Base-by-base conservation (phyloP, 495 filamentous ascomycete genomes). In the Penicillium flavigenum region DNA sequence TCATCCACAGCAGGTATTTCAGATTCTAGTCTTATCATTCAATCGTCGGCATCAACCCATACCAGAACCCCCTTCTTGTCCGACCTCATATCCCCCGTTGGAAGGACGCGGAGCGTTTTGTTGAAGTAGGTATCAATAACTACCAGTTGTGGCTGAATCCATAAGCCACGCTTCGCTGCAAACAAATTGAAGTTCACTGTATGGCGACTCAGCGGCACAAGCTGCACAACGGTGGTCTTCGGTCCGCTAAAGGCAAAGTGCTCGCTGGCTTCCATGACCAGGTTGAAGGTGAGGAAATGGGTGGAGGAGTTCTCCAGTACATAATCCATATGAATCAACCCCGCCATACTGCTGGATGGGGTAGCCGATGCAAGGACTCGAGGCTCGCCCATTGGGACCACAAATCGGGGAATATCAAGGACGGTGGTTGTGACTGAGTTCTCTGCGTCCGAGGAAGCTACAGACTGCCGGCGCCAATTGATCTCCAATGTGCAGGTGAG, bases 161-260 rank as follows among this genome's bases (percentile, higher is more conserved):
- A 95, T 26, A 79, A 69, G 0, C 87, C 88, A 10, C 73, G 72
- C 51, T 73, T 73, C n/a, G 70, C 71, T 4, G 79, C 75, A 26
- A 95, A 66, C 14, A 98, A 42, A 47, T 84, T 78, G 56, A 90
- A 98, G 47, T 79, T 79, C 6, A 96, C 76, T 0, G 74, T 80
- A 36, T 88, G 79, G 47, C 92, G 71, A 54, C 87, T 90, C 36
- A 96, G 74, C 1, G 94, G 94, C 31, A 94, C 79, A 39, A 98
- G 69, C 57, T 92, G 86, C 17, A 96, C 52, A 3, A 84, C 85
- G 6, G 83, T 84, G 46, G 86, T 81, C 75, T 97, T 98, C 5
- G 89, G 79, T 0, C 94, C 94, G 27, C 88, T 91, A 69, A 99
- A 97, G 7, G 91, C 94, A 70, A 99, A 99, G 14, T 89, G 83